A percentile compares a stretch with the other conserved stretches of the same genome.
These are phyloP conservation scores for Neofusicoccum laricinum DNA, from an alignment of 2,329 filamentous ascomycete species.

Conservation along the genomic window DNA sequence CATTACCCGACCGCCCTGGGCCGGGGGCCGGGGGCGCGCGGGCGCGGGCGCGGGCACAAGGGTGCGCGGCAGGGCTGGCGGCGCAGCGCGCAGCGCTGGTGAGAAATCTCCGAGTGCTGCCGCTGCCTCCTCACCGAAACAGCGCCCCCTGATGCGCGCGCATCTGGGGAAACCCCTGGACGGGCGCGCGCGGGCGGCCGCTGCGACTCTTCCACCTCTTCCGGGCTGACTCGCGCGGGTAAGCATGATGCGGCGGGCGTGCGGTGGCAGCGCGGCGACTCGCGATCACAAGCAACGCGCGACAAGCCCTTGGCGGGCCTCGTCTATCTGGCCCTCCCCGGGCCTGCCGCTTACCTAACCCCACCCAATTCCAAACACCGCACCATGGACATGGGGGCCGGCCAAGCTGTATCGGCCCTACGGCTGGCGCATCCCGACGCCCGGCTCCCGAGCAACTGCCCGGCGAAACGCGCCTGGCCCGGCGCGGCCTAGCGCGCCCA, in stretches of 20 bases:
- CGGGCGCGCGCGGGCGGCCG: not conserved
- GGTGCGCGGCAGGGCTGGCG: not conserved
- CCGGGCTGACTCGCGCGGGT: not conserved
- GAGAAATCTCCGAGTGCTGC: not conserved
- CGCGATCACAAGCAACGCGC: not conserved
- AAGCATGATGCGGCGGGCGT: not conserved
- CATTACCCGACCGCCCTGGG: not conserved
- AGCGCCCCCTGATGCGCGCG: not conserved
- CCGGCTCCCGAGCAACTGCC: not conserved
- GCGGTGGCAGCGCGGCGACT: not conserved
- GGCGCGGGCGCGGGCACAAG: not conserved
- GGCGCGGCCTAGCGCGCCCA: not conserved
- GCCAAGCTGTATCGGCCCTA: not conserved
- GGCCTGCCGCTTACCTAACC: not conserved
- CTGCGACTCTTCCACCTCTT: not conserved
- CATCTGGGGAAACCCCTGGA: not conserved
- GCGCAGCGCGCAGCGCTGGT: not conserved
- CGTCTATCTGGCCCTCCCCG: not conserved
- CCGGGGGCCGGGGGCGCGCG: not conserved
- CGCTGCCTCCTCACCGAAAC: not conserved
- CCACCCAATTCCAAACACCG: not conserved
- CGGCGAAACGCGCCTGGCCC: not conserved
- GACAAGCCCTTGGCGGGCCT: not conserved
- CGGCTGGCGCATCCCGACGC: not conserved
- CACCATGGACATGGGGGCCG: not conserved